These are phyloP conservation scores for Excoecaria cochinchinensis DNA, from an alignment of 345 rosid genomes.

Conservation along the genomic window DNA sequence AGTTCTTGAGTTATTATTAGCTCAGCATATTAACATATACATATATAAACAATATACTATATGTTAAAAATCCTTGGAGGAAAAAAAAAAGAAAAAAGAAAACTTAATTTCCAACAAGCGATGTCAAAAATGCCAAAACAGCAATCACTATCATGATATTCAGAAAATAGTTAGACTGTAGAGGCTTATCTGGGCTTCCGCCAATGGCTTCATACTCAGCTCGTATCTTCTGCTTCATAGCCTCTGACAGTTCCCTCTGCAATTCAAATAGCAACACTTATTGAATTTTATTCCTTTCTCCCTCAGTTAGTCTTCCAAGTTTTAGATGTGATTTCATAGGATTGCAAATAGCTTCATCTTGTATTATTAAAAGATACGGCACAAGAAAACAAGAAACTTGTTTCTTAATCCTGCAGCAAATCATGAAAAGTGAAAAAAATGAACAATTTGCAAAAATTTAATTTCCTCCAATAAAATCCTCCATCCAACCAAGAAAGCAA, in stretches of 20 bases:
- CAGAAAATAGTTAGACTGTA: constrained; percentile 74
- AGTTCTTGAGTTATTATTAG: background rate
- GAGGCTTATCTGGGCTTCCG: constrained; percentile 82
- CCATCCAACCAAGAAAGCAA: constrained; percentile 12
- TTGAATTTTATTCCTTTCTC: constrained; percentile 50
- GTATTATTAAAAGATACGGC: constrained; percentile 39
- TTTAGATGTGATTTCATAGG: constrained; percentile 38
- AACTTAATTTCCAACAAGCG: constrained; percentile 53
- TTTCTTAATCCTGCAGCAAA: constrained; percentile 61
- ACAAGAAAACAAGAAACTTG: constrained; percentile 45
- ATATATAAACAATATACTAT: constrained; percentile 9
- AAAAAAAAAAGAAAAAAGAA: constrained; percentile 3
- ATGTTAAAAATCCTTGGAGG: background rate
- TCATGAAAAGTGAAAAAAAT: constrained; percentile 33
- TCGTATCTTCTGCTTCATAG: constrained; percentile 91
- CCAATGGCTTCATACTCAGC: constrained; percentile 79
- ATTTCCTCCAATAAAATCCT: constrained; percentile 15
- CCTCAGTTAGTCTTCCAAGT: constrained; percentile 41
- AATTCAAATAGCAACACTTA: constrained; percentile 49
- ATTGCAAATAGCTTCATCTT: constrained; percentile 43
- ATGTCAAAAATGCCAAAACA: constrained; percentile 66
- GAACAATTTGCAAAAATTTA: constrained; percentile 31
- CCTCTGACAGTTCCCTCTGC: constrained; percentile 81
- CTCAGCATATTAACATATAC: background rate
- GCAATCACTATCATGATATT: constrained; percentile 69